Conservation (phyloP, 108 stramenopile genomes). For the Mayamaea pseudoterrestris region DNA sequence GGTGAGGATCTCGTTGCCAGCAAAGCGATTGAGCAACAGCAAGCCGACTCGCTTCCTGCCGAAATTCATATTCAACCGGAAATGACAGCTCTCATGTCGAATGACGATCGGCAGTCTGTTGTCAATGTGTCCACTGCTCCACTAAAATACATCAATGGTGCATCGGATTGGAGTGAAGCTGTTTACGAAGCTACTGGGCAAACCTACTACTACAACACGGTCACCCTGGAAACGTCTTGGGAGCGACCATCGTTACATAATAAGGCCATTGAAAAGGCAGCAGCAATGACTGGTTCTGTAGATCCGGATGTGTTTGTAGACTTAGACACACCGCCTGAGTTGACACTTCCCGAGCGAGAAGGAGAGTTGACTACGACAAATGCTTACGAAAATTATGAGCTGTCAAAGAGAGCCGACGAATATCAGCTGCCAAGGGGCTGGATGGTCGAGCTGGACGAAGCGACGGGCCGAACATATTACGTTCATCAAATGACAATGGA, state of each 20-base stretch:
- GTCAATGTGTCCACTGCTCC: too few relatives aligned
- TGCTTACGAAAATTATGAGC: constrained; percentile 10
- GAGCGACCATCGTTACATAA: constrained; percentile 21
- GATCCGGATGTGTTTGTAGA: not conserved
- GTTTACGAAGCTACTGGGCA: constrained; percentile 22
- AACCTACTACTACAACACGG: constrained; percentile 54
- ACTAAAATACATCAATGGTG: too few relatives aligned
- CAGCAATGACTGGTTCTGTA: not conserved
- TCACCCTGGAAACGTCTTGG: constrained; percentile 54
- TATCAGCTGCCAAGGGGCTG: too few relatives aligned
- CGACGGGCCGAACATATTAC: constrained; percentile 27
- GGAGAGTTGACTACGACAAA: constrained; percentile 24
- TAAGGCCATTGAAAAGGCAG: not conserved
- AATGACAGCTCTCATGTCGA: too few relatives aligned
- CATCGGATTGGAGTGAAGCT: too few relatives aligned
- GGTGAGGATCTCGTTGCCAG: too few relatives aligned
- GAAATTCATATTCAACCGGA: too few relatives aligned
- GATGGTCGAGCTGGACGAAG: too few relatives aligned
- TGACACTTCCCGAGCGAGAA: constrained; percentile 18
- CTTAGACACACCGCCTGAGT: not conserved
- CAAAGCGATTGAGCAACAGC: too few relatives aligned
- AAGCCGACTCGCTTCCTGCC: too few relatives aligned
- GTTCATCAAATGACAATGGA: constrained; percentile 22
- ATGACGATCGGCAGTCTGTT: too few relatives aligned
- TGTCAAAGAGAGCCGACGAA: too few relatives aligned